Percentiles rank a stretch among this genome's conserved stretches.
These are phyloP conservation scores for Podaxis sp. DNA, from an alignment of 768 basidiomycete genomes.

Conservation along the genomic window DNA sequence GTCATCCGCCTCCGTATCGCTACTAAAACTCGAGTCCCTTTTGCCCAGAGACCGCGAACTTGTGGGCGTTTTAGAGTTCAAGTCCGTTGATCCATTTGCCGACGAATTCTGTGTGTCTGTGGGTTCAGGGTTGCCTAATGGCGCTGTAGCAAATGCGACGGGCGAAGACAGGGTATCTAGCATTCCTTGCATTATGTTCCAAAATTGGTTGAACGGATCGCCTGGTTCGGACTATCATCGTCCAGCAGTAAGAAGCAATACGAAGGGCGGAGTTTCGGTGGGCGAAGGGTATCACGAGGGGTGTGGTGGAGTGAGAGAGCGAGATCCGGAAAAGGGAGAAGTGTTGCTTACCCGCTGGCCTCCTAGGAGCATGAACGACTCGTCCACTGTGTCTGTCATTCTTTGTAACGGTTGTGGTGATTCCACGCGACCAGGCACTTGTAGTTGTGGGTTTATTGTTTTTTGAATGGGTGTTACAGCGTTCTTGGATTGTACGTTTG, in stretches of 20 bases:
- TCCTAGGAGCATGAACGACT: conserved; percentile 83
- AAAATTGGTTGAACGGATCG: conserved; percentile 87
- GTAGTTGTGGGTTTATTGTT: conserved; percentile 30
- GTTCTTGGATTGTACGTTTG: conserved; percentile 28
- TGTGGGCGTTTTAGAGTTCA: conserved; percentile 25
- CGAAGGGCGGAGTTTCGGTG: not conserved
- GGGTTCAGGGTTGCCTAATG: conserved; percentile 51
- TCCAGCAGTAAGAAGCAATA: not conserved
- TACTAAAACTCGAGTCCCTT: conserved; percentile 46
- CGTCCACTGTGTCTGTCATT: conserved; percentile 69
- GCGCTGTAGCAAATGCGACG: conserved; percentile 75
- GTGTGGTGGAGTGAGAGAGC: conserved; percentile 5
- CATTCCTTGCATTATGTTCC: conserved; percentile 87
- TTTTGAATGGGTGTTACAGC: conserved; percentile 6
- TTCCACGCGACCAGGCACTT: conserved; percentile 38
- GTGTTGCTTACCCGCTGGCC: conserved; percentile 64
- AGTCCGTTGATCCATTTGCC: conserved; percentile 6
- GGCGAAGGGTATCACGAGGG: not conserved
- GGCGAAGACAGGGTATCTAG: conserved; percentile 69
- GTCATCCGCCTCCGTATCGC: conserved; percentile 71
- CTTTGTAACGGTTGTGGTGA: conserved; percentile 35
- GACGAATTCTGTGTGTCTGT: conserved; percentile 20
- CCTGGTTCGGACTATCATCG: conserved; percentile 67
- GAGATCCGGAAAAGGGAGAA: conserved; percentile 8
- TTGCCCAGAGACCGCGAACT: conserved; percentile 22